These are phyloP conservation scores for Sicyos baderoa DNA, from an alignment of 306 rosid species.

Conservation along the genomic window DNA sequence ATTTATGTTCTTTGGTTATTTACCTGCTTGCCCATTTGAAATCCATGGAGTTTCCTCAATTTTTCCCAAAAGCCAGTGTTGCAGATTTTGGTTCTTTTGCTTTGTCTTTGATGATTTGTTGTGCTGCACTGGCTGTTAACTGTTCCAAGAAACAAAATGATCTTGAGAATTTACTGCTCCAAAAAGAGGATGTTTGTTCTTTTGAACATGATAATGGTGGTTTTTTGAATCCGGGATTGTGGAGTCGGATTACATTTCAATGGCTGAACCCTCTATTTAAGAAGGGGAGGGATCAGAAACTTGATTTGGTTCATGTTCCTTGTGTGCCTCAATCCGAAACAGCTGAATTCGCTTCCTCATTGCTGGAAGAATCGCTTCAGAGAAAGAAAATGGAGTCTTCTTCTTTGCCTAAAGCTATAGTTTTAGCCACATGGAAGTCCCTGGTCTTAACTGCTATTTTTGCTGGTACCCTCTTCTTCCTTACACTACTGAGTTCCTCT, in stretches of 20 bases:
- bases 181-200: slow-evolving; percentile 26
- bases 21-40: slow-evolving; percentile 24
- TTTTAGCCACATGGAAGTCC: slow-evolving; percentile 41
- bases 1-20: slow-evolving; percentile 25
- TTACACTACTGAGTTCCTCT: slow-evolving; percentile 4
- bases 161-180: slow-evolving; percentile 38
- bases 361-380: slow-evolving; percentile 52
- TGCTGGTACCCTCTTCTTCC: slow-evolving; percentile 46
- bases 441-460: slow-evolving; percentile 57
- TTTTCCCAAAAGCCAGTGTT: slow-evolving; percentile 40
- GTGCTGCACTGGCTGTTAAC: slow-evolving; percentile 28
- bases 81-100: slow-evolving; percentile 48
- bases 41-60: slow-evolving; percentile 24
- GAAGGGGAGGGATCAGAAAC: slow-evolving; percentile 50
- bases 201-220: slow-evolving; percentile 19
- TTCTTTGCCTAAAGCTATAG: slow-evolving; percentile 52
- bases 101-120: slow-evolving; percentile 37
- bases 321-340: slow-evolving; percentile 57
- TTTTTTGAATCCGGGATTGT: slow-evolving; percentile 40
- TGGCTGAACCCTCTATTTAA: slow-evolving; percentile 63
- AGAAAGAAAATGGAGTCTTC: slow-evolving; percentile 45
- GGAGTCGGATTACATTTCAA: slow-evolving; percentile 54
- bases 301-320: slow-evolving; percentile 60
- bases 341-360: slow-evolving; percentile 50
- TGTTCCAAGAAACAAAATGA: slow-evolving; percentile 31